A percentile compares a stretch with the other conserved stretches of the same genome.
Conservation (phyloP, 495 filamentous ascomycete species). For the Jackrogersella multiformis region DNA sequence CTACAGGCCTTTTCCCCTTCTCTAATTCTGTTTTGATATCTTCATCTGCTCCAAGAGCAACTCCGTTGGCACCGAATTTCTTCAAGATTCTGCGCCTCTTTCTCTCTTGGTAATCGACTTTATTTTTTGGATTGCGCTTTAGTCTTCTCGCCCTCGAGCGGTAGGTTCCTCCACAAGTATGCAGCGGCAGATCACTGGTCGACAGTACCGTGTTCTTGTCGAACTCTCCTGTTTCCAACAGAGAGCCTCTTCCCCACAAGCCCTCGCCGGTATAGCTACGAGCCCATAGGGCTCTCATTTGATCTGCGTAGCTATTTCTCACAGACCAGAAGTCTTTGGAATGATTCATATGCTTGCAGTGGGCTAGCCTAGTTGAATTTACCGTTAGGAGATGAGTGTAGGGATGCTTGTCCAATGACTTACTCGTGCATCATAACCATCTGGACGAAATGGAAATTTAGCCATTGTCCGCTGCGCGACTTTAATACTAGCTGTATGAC, state of each 20-base stretch:
- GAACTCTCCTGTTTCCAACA: constrained; percentile 66
- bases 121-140: constrained; percentile 61
- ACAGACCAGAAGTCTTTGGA: constrained; percentile 76
- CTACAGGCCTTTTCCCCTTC: constrained; percentile 64
- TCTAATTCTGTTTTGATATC: constrained; percentile 69
- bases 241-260: constrained; percentile 74
- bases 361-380: constrained; percentile 66
- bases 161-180: constrained; percentile 77
- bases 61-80: constrained; percentile 77
- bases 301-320: constrained; percentile 69
- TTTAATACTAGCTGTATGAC: constrained; percentile 81
- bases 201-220: constrained; percentile 60
- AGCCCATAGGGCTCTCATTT: constrained; percentile 71
- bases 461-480: constrained; percentile 69
- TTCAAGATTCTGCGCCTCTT: constrained; percentile 71
- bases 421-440: constrained; percentile 86
- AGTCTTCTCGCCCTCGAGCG: constrained; percentile 58
- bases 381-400: not conserved
- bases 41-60: constrained; percentile 72
- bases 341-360: constrained; percentile 88
- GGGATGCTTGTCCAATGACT: not conserved
- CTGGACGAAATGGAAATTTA: constrained; percentile 78
- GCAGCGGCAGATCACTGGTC: constrained; percentile 64
- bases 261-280: constrained; percentile 78
- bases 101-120: constrained; percentile 68